Evolutionary conservation across 257 asterid species (phyloP), one percentile per base, ranked within the genome.

Genomic region (Datura wrightii): DNA sequence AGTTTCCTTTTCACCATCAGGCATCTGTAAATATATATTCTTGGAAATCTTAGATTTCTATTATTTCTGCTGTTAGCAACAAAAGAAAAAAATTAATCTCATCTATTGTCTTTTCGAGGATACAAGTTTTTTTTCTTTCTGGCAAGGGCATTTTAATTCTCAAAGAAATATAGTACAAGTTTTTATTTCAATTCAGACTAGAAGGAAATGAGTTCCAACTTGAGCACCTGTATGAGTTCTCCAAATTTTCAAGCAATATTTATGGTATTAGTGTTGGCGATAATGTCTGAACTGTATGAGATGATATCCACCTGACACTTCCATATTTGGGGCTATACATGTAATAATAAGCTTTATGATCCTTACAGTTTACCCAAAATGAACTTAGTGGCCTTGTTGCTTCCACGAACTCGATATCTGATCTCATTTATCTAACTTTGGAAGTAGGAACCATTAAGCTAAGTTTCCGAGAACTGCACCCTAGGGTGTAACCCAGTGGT

Each of bases 41-140:
- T 72, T 48, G 80, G 13, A 74, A 19, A 52, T 50, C 46, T 31
- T 14, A 76, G 82, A 31, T 52, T 50, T 52, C 82, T 50, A 76
- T 50, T 50, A 6, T 76, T 24, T 76, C 60, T 76, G 82, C 62
- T 76, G 62, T 52, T 48, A 6, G 81, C 62, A 13, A 19, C 31
- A 24, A 24, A 24, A 24, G n/a, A 50, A 31, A 3, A 13, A 3
- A 50, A 5, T 14, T 13, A 76, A 24, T 14, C 31, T 7, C 41
- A 14, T 14, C 8, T 76, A 11, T 2, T 14, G 44, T 76, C 44
- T 50, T 76, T 34, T 24, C 81, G 13, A 76, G 50, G 60, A 50
- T 31, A 2, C 44, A 11, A 74, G 34, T 44, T 5, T 24, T 71
- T 44, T 63, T 63, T 10, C 37, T 58, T 58, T 19, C 18, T 13